Evolutionary conservation across 2,329 filamentous ascomycete genomes (phyloP).

Genomic region (Echinosphaeria canescens): DNA sequence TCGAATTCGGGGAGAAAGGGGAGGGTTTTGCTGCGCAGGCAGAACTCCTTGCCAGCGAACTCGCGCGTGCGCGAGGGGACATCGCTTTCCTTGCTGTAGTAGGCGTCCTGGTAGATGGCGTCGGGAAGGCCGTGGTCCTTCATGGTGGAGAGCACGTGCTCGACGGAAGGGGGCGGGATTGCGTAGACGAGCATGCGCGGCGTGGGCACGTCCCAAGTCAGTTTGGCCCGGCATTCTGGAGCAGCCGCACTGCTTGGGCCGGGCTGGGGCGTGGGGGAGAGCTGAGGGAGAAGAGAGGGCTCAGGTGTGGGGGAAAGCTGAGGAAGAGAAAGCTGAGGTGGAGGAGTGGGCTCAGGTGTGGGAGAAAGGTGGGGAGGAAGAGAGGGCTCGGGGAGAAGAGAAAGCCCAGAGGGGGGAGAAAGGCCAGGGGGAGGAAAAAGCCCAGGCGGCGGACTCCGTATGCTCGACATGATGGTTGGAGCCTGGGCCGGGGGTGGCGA

Average conservation of each 20-base stretch:
- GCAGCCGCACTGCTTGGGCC: too few species aligned
- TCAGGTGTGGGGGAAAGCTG: too few species aligned
- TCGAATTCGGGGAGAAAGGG: slow-evolving; percentile 70
- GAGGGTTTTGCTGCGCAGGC: slow-evolving; percentile 49
- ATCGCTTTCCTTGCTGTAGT: slow-evolving; percentile 67
- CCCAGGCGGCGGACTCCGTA: too few species aligned
- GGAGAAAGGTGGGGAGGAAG: too few species aligned
- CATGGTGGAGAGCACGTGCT: slow-evolving; percentile 32
- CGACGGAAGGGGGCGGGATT: slow-evolving; percentile 11
- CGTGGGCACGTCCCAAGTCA: slow-evolving; percentile 6
- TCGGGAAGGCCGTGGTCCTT: slow-evolving; percentile 34
- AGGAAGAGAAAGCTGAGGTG: too few species aligned
- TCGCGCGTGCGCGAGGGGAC: slow-evolving; percentile 58
- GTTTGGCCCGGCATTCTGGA: slow-evolving; percentile 1
- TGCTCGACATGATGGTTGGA: too few species aligned
- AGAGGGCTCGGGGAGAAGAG: too few species aligned
- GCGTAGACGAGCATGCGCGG: slow-evolving; percentile 11
- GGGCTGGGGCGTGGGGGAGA: background rate
- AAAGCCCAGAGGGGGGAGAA: too few species aligned
- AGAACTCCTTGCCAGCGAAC: slow-evolving; percentile 77
- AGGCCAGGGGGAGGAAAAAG: too few species aligned
- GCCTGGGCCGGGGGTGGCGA: background rate
- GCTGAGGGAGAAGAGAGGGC: background rate
- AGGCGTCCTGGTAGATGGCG: slow-evolving; percentile 66
- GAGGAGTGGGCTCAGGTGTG: too few species aligned